Evolutionary conservation across 352 stramenopile genomes (phyloP).

Genomic region (Globisporangium orthogonon): DNA sequence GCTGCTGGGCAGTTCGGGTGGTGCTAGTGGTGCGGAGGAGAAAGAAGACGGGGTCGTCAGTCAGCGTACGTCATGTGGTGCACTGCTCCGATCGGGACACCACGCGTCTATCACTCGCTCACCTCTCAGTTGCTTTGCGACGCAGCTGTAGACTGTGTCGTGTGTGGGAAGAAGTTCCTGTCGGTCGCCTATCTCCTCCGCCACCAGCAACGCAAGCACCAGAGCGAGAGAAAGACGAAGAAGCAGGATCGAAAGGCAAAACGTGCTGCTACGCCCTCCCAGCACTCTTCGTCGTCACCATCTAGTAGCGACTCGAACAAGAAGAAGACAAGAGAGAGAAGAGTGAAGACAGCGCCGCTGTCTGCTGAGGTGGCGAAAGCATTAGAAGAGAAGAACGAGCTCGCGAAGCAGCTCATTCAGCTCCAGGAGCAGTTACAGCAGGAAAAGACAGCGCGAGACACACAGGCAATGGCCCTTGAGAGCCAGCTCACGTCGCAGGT

Average conservation of each 20-base stretch:
- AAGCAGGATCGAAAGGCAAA: slow-evolving; percentile 10
- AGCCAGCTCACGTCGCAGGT: slow-evolving; percentile 40
- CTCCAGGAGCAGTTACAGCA: slow-evolving; percentile 47
- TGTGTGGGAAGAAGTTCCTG: slow-evolving; percentile 76
- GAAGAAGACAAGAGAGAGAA: neutral
- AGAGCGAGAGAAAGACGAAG: slow-evolving; percentile 18
- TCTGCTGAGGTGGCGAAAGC: slow-evolving; percentile 37
- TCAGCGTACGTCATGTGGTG: slow-evolving; percentile 17
- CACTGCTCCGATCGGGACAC: neutral
- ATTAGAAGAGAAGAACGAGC: slow-evolving; percentile 46
- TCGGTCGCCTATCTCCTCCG: slow-evolving; percentile 65
- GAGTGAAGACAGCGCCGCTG: slow-evolving; percentile 9
- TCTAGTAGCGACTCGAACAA: neutral
- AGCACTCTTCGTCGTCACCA: slow-evolving; percentile 7
- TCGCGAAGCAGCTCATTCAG: slow-evolving; percentile 44
- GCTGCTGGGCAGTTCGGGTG: slow-evolving; percentile 13
- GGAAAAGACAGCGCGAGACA: slow-evolving; percentile 42
- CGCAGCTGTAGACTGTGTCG: slow-evolving; percentile 40
- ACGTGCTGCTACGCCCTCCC: neutral
- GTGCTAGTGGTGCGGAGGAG: slow-evolving; percentile 1
- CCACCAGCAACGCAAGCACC: slow-evolving; percentile 62
- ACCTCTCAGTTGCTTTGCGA: neutral
- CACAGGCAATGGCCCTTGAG: slow-evolving; percentile 36
- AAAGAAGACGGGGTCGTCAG: slow-evolving; percentile 10
- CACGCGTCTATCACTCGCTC: neutral